phyloP scores from a whole-genome alignment of 441 rosid genomes.

The Metrosideros polymorpha region DNA sequence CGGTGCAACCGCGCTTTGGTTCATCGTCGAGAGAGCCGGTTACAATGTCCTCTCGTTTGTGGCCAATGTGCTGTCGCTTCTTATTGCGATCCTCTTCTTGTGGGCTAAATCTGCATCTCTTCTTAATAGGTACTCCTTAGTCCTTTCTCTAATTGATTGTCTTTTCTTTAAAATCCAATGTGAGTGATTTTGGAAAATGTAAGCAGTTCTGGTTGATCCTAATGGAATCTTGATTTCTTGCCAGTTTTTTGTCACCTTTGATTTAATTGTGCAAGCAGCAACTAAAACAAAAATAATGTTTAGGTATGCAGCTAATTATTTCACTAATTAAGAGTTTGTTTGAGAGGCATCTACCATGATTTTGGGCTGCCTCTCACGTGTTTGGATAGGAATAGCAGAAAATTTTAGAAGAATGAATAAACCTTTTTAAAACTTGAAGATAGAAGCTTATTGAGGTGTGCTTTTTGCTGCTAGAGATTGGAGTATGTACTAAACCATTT shows the following conservation, averaged over 20 bases:
- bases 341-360: neutral
- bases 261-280: neutral
- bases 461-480: neutral
- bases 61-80: constrained; percentile 50
- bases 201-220: neutral
- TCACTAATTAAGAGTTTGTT: neutral
- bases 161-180: neutral
- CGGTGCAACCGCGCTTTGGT: constrained; percentile 53
- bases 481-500: neutral
- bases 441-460: neutral
- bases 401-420: neutral
- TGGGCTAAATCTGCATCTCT: constrained; percentile 98
- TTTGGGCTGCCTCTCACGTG: neutral
- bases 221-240: neutral
- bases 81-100: constrained; percentile 65
- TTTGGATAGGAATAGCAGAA: neutral
- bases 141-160: neutral
- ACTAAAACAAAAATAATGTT: neutral
- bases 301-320: neutral
- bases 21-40: constrained; percentile 58
- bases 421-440: neutral
- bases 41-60: constrained; percentile 53
- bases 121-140: constrained; percentile 60
- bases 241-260: neutral
- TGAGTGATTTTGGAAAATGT: neutral